These are phyloP conservation scores for Solanum appendiculatum DNA, from an alignment of 257 asterid species.

Conservation along the genomic window DNA sequence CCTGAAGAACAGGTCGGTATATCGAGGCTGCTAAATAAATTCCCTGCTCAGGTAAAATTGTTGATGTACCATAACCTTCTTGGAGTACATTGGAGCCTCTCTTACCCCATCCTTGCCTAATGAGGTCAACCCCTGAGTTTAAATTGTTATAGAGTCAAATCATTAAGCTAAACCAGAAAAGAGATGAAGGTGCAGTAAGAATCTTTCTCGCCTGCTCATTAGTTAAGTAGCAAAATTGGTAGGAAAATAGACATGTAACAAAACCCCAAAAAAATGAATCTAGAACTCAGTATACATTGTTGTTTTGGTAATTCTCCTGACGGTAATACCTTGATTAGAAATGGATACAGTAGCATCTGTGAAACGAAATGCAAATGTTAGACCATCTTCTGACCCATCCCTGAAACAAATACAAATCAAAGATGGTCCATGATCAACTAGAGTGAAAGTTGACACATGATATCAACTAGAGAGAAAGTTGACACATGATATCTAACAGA, in stretches of 20 bases:
- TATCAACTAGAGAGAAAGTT: neutral
- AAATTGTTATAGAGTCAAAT: neutral
- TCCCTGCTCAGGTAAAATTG: slow-evolving; percentile 94
- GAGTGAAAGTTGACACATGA: neutral
- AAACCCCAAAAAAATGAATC: neutral
- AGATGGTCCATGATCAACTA: neutral
- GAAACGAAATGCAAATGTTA: slow-evolving; percentile 92
- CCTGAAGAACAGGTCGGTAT: slow-evolving; percentile 97
- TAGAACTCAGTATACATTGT: neutral
- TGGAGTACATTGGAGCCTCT: slow-evolving; percentile 76
- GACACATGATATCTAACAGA: neutral
- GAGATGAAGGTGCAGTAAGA: neutral
- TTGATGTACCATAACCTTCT: slow-evolving; percentile 97
- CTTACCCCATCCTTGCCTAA: slow-evolving; percentile 90
- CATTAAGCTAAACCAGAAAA: neutral
- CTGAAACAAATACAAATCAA: slow-evolving; percentile 32
- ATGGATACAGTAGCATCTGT: slow-evolving; percentile 72
- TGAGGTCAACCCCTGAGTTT: slow-evolving; percentile 51
- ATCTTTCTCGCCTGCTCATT: neutral
- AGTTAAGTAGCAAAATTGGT: neutral
- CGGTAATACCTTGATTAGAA: slow-evolving; percentile 88
- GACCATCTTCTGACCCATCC: slow-evolving; percentile 91
- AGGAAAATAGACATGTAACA: neutral
- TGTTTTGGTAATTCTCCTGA: neutral
- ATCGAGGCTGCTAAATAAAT: slow-evolving; percentile 92